These are phyloP conservation scores for Aspergillus sclerotioniger DNA, from an alignment of 495 filamentous ascomycete genomes.

Conservation along the genomic window DNA sequence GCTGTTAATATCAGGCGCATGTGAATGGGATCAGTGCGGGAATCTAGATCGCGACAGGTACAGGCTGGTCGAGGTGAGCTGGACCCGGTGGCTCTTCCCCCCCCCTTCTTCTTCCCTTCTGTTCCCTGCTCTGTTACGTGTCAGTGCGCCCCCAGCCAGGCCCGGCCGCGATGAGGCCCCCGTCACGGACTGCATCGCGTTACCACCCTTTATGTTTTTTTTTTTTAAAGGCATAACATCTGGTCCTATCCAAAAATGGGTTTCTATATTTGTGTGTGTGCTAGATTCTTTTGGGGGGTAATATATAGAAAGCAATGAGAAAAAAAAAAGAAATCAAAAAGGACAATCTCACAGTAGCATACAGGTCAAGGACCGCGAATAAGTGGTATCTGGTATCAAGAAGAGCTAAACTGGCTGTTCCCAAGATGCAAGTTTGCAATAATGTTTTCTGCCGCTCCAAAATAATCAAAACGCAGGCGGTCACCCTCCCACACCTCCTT, in stretches of 20 bases:
- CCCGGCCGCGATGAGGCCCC: background rate
- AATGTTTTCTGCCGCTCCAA: constrained; percentile 13
- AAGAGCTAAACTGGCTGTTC: constrained; percentile 17
- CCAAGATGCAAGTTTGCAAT: constrained; percentile 12
- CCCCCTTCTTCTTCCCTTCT: background rate
- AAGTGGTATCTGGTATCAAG: constrained; percentile 42
- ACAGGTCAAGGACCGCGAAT: constrained; percentile 20
- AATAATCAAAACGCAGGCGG: constrained; percentile 10
- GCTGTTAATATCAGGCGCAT: background rate
- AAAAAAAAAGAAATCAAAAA: background rate
- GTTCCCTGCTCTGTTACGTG: constrained; percentile 17
- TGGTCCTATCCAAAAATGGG: background rate
- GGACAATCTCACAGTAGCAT: constrained; percentile 11
- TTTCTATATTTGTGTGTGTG: background rate
- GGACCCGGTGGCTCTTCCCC: background rate
- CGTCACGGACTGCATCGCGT: too few relatives aligned
- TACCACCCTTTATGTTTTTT: too few relatives aligned
- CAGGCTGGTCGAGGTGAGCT: background rate
- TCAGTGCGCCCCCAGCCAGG: constrained; percentile 9
- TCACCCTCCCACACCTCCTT: constrained; percentile 9
- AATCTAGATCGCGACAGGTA: background rate
- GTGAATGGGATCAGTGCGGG: background rate
- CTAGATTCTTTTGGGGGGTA: background rate
- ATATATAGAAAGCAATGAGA: background rate
- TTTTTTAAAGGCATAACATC: too few relatives aligned